A percentile compares a stretch with the other conserved stretches of the same genome.
Conservation (phyloP, 2,329 filamentous ascomycete genomes). For the Zymoseptoria crescenta region DNA sequence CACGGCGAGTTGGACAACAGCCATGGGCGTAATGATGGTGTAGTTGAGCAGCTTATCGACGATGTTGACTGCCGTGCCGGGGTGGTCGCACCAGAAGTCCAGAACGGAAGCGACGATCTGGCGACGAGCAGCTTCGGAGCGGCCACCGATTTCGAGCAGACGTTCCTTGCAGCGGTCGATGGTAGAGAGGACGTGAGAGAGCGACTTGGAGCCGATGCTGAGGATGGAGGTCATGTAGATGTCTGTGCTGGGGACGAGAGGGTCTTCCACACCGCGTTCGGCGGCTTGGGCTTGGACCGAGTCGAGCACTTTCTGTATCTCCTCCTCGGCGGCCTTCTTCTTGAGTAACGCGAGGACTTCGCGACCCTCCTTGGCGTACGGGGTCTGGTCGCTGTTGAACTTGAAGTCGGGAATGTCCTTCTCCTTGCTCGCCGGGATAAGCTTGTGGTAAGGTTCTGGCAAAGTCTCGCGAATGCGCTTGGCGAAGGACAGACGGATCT, state of each 20-base stretch:
- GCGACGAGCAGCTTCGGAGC: conserved; percentile 65
- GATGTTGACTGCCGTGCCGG: conserved; percentile 84
- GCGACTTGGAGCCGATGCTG: conserved; percentile 86
- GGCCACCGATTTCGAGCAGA: conserved; percentile 67
- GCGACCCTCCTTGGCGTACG: conserved; percentile 76
- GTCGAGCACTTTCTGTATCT: conserved; percentile 74
- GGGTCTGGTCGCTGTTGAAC: conserved; percentile 65
- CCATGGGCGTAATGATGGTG: conserved; percentile 77
- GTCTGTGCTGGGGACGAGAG: conserved; percentile 79
- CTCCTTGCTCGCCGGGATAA: conserved; percentile 83
- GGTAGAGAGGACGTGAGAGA: conserved; percentile 90
- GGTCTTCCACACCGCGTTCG: conserved; percentile 60
- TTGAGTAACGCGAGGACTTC: conserved; percentile 72
- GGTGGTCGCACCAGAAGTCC: conserved; percentile 87
- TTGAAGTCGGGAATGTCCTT: conserved; percentile 96
- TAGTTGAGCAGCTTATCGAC: conserved; percentile 97
- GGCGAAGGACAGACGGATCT: conserved; percentile 91
- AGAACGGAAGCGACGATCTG: conserved; percentile 90
- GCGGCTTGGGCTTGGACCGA: conserved; percentile 72
- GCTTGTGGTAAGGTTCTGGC: conserved; percentile 68
- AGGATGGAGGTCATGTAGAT: conserved; percentile 91
- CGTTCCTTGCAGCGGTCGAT: conserved; percentile 92
- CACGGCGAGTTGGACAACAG: conserved; percentile 85
- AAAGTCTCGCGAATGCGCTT: conserved; percentile 92
- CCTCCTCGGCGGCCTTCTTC: conserved; percentile 76